Evolutionary conservation across 2,329 filamentous ascomycete genomes (phyloP), one percentile per base, ranked within the genome.

Genomic region (Bipolaris zeicola): DNA sequence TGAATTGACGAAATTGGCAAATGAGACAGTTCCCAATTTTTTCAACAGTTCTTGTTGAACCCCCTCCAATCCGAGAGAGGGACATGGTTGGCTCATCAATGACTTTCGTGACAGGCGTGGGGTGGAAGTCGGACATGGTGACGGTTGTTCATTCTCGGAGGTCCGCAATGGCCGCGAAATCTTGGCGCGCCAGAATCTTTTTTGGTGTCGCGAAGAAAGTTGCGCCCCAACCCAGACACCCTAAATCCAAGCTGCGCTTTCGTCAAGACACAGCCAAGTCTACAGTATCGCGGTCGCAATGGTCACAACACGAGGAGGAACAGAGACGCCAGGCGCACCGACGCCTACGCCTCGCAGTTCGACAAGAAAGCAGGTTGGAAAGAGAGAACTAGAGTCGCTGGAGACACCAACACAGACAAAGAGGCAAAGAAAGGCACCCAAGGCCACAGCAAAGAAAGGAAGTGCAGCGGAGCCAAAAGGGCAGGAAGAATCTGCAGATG

Each of bases 221-320:
- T 61, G 57, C 28, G 43, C 37, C 44, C 42, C 52, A 50, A 46
- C 55, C 58, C 50, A 53, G 59, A 44, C 47, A 52, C 13, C 14
- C 16, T 53, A 65, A 58, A 65, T 72, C 55, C 75, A 36, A 69
- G 65, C 46, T 69, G 71, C 39, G 71, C 34, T 42, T 37, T 31
- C 33, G 8, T 14, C 36, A 36, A 20, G n/a, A 46, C 28, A 64
- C 48, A n/a, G 43, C 44, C 31, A 54, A 62, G 46, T 24, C 57
- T 11, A 28, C 8, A 44, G n/a, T 16, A 49, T 39, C 13, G 53
- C 60, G 47, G 46, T 51, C 57, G 61, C 60, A 37, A 76, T 76
- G 73, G 73, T 76, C 49, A 73, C 70, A 5, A 75, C 72, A 26
- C 68, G 72, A 54, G 64, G 69, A 57, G 73, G 70, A 11, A 69